Evolutionary conservation across 768 basidiomycete genomes (phyloP).

Genomic region (Xerocomellus intermedius): DNA sequence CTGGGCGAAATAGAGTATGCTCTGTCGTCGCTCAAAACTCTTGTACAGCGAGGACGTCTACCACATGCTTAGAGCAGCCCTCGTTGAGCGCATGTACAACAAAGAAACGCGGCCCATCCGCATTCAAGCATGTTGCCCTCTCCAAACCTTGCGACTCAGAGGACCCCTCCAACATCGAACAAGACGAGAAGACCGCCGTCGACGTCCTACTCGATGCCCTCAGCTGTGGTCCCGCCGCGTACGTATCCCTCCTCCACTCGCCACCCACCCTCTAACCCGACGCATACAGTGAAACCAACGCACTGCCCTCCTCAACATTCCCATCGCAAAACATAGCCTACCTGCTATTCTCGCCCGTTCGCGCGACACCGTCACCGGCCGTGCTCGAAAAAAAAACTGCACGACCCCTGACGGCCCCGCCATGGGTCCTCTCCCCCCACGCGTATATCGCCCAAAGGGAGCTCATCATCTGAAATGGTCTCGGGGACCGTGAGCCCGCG

Average conservation of each 20-base stretch:
- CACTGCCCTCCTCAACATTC: constrained; percentile 48
- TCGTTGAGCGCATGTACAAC: constrained; percentile 74
- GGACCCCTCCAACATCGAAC: constrained; percentile 54
- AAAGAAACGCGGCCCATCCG: constrained; percentile 70
- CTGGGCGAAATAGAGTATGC: constrained; percentile 84
- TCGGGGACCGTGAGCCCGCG: constrained; percentile 77
- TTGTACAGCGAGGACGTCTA: constrained; percentile 73
- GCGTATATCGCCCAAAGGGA: constrained; percentile 69
- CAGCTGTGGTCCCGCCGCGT: constrained; percentile 74
- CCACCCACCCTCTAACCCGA: not conserved
- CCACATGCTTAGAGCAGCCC: constrained; percentile 50
- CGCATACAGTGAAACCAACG: constrained; percentile 72
- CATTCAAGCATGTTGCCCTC: constrained; percentile 74
- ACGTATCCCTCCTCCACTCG: constrained; percentile 29
- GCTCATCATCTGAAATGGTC: constrained; percentile 72
- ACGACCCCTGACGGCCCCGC: constrained; percentile 26
- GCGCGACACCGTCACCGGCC: constrained; percentile 62
- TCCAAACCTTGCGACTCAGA: constrained; percentile 75
- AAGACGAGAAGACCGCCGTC: constrained; percentile 43
- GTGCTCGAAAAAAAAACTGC: constrained; percentile 49
- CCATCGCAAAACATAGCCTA: constrained; percentile 53
- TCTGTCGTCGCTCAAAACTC: not conserved
- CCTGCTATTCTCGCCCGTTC: constrained; percentile 69
- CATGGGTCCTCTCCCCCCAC: constrained; percentile 62
- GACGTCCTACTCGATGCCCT: constrained; percentile 67